Percentiles rank a stretch among this genome's conserved stretches.
Evolutionary conservation across 2,329 filamentous ascomycete species (phyloP).

Genomic region (Aspergillus oerlinghausenensis): DNA sequence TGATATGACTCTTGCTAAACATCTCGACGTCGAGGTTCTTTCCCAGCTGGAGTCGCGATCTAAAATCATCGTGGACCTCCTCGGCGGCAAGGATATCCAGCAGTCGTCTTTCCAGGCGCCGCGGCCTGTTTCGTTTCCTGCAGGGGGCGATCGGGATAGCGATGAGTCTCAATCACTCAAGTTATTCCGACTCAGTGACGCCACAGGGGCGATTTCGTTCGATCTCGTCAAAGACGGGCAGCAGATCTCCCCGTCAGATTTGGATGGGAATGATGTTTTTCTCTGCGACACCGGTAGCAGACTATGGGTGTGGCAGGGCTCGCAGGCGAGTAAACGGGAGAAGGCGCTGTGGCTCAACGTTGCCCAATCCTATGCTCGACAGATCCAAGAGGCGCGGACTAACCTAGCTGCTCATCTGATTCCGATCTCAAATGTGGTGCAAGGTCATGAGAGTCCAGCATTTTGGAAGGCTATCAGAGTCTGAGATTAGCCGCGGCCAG

Average conservation of each 20-base stretch:
- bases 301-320: conserved; percentile 65
- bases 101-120: conserved; percentile 39
- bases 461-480: conserved; percentile 22
- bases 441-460: conserved; percentile 26
- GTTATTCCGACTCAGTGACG: conserved; percentile 61
- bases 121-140: conserved; percentile 38
- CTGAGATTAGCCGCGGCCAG: too few relatives aligned
- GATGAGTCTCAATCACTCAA: conserved; percentile 32
- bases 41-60: conserved; percentile 51
- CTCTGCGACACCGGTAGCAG: conserved; percentile 54
- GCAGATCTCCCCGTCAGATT: conserved; percentile 43
- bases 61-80: conserved; percentile 53
- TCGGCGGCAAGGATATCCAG: conserved; percentile 47
- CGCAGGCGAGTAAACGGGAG: conserved; percentile 54
- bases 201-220: conserved; percentile 54
- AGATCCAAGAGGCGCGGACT: conserved; percentile 19
- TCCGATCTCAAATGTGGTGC: conserved; percentile 28
- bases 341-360: conserved; percentile 52
- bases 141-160: conserved; percentile 17
- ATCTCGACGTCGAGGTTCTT: conserved; percentile 61
- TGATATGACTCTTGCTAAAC: conserved; percentile 52
- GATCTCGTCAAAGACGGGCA: conserved; percentile 54
- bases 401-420: conserved; percentile 19
- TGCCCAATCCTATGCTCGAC: conserved; percentile 26
- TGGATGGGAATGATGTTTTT: conserved; percentile 60